These are phyloP conservation scores for Thamnidium elegans DNA, from an alignment of 192 early-diverging fungal species.

Conservation along the genomic window DNA sequence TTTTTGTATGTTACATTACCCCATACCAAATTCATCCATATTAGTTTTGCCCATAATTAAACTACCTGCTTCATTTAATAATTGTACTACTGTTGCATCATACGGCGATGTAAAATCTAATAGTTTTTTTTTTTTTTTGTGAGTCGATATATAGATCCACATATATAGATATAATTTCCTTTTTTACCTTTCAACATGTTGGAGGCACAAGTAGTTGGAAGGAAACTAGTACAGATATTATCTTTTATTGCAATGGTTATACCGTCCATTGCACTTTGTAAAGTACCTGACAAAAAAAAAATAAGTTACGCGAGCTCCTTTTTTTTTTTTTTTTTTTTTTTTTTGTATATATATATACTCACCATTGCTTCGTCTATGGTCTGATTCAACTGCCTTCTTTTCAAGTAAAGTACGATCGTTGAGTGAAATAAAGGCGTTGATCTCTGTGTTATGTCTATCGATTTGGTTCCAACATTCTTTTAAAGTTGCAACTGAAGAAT, in stretches of 20 bases:
- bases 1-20: slow-evolving; percentile 39
- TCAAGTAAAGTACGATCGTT: slow-evolving; percentile 25
- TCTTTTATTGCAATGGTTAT: slow-evolving; percentile 75
- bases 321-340: background rate
- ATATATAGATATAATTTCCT: slow-evolving; percentile 10
- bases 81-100: slow-evolving; percentile 69
- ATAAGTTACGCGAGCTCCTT: background rate
- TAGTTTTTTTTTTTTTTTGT: background rate
- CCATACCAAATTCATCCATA: slow-evolving; percentile 99
- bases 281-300: background rate
- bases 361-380: background rate
- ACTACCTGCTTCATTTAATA: slow-evolving; percentile 60
- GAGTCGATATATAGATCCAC: background rate
- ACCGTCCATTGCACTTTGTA: slow-evolving; percentile 33
- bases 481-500: slow-evolving; percentile 1
- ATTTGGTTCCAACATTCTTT: slow-evolving; percentile 30
- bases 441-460: slow-evolving; percentile 32
- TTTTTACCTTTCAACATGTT: slow-evolving; percentile 55
- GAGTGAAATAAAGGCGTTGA: slow-evolving; percentile 46
- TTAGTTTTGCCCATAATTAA: slow-evolving; percentile 79
- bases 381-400: slow-evolving; percentile 9
- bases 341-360: background rate
- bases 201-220: slow-evolving; percentile 79
- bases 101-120: slow-evolving; percentile 67
- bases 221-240: slow-evolving; percentile 65